These are phyloP conservation scores for Tagetes patula DNA, from an alignment of 129 eudicot species.

Conservation along the genomic window DNA sequence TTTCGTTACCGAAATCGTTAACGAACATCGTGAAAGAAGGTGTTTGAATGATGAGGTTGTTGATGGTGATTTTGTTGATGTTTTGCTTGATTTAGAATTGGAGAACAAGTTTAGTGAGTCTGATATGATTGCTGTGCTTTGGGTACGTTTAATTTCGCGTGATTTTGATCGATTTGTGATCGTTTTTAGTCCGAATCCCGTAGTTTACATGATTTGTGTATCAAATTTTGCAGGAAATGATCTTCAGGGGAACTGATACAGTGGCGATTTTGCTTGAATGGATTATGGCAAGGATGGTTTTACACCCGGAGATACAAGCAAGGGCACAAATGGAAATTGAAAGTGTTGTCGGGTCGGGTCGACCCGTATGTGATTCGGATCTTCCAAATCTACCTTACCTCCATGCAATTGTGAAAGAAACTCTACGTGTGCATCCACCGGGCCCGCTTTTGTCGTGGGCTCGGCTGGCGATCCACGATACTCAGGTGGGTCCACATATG, in stretches of 20 bases:
- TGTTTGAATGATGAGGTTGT: background rate
- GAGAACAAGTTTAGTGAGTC: constrained; percentile 55
- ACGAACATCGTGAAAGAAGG: constrained; percentile 63
- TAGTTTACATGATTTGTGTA: too few relatives aligned
- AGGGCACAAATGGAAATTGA: constrained; percentile 79
- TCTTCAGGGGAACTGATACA: constrained; percentile 94
- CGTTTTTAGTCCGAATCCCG: too few relatives aligned
- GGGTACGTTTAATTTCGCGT: constrained; percentile 48
- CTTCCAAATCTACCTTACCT: constrained; percentile 69
- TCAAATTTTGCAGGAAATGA: constrained; percentile 66
- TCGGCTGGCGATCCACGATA: constrained; percentile 82
- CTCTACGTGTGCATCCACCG: constrained; percentile 85
- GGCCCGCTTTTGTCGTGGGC: constrained; percentile 99
- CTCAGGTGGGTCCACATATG: constrained; percentile 70
- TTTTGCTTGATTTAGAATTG: constrained; percentile 74
- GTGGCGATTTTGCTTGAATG: constrained; percentile 87
- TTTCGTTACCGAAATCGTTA: constrained; percentile 59
- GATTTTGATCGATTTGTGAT: background rate
- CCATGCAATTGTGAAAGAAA: constrained; percentile 83
- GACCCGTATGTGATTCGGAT: constrained; percentile 49
- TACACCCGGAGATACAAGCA: constrained; percentile 85
- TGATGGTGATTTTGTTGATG: constrained; percentile 82
- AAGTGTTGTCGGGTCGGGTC: constrained; percentile 44
- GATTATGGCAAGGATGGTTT: constrained; percentile 89
- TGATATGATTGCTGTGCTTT: constrained; percentile 88